These are phyloP conservation scores for Ustanciosporium gigantosporum DNA, from an alignment of 1,284 basidiomycete genomes.

Conservation along the genomic window DNA sequence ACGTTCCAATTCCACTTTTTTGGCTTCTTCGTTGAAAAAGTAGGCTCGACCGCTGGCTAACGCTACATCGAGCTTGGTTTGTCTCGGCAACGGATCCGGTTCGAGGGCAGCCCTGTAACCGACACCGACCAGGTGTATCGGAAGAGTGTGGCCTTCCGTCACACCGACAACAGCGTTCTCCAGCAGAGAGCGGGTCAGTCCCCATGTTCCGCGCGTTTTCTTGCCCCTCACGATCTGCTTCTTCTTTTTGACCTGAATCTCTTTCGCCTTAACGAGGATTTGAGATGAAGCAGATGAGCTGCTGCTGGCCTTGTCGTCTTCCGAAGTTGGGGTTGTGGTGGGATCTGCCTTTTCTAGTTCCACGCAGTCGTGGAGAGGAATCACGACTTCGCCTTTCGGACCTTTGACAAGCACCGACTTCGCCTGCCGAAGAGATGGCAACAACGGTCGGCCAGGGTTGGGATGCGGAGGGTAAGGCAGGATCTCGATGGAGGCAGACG, in stretches of 20 bases:
- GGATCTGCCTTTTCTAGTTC: slow-evolving; percentile 5
- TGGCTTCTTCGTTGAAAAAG: slow-evolving; percentile 41
- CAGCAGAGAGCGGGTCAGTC: slow-evolving; percentile 84
- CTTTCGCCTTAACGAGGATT: not conserved
- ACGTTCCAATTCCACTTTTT: slow-evolving; percentile 33
- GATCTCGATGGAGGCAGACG: slow-evolving; percentile 33
- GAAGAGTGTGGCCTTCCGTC: slow-evolving; percentile 79
- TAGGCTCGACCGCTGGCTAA: slow-evolving; percentile 20
- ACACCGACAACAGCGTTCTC: slow-evolving; percentile 88
- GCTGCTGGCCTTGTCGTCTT: too few relatives aligned
- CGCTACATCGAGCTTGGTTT: slow-evolving; percentile 39
- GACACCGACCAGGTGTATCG: slow-evolving; percentile 88
- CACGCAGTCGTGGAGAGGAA: slow-evolving; percentile 52
- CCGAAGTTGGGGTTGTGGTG: not conserved
- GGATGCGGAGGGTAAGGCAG: slow-evolving; percentile 54
- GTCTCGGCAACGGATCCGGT: slow-evolving; percentile 68
- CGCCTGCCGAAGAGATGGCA: slow-evolving; percentile 40
- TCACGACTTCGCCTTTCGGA: slow-evolving; percentile 45
- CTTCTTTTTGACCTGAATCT: slow-evolving; percentile 43
- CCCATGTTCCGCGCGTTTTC: slow-evolving; percentile 86
- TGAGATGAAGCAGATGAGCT: too few relatives aligned
- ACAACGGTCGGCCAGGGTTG: slow-evolving; percentile 46
- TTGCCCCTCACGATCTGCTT: slow-evolving; percentile 77
- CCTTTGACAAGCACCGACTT: slow-evolving; percentile 49
- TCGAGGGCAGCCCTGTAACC: slow-evolving; percentile 89